These are phyloP conservation scores for Oryza meridionalis DNA, from an alignment of 176 grass and related monocot species.

Conservation along the genomic window DNA sequence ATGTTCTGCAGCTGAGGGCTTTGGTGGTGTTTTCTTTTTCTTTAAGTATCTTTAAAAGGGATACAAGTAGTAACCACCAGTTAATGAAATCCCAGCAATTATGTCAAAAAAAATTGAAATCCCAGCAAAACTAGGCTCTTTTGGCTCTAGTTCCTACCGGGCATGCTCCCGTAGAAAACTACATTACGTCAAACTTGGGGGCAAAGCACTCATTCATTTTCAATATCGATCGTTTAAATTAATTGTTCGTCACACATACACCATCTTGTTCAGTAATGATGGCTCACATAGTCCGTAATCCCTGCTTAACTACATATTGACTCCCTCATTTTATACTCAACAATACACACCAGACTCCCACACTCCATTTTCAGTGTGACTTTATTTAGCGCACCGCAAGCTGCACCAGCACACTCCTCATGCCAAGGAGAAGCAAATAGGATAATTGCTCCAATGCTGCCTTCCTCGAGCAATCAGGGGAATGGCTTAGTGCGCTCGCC, in stretches of 20 bases:
- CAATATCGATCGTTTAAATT: neutral
- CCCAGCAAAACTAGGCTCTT: too few relatives aligned
- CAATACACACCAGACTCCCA: conserved; percentile 10
- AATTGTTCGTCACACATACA: conserved; percentile 38
- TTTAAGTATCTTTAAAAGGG: too few relatives aligned
- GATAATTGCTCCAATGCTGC: conserved; percentile 32
- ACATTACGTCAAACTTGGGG: neutral
- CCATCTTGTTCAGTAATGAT: conserved; percentile 4
- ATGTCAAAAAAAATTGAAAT: too few relatives aligned
- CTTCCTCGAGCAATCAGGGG: conserved; percentile 61
- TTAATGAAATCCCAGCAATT: too few relatives aligned
- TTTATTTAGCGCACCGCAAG: conserved; percentile 33
- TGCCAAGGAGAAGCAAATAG: conserved; percentile 33
- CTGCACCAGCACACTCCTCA: conserved; percentile 47
- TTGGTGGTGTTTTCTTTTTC: too few relatives aligned
- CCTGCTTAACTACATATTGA: conserved; percentile 2
- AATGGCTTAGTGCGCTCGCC: conserved; percentile 21
- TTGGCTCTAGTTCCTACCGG: too few relatives aligned
- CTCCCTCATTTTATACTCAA: neutral
- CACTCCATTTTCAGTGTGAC: neutral
- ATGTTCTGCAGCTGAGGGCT: too few relatives aligned
- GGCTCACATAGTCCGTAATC: conserved; percentile 5
- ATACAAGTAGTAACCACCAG: too few relatives aligned
- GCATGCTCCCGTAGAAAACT: too few relatives aligned
- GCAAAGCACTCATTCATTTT: neutral